phyloP scores from a whole-genome alignment of 306 rosid genomes.

The Quercus variabilis region DNA sequence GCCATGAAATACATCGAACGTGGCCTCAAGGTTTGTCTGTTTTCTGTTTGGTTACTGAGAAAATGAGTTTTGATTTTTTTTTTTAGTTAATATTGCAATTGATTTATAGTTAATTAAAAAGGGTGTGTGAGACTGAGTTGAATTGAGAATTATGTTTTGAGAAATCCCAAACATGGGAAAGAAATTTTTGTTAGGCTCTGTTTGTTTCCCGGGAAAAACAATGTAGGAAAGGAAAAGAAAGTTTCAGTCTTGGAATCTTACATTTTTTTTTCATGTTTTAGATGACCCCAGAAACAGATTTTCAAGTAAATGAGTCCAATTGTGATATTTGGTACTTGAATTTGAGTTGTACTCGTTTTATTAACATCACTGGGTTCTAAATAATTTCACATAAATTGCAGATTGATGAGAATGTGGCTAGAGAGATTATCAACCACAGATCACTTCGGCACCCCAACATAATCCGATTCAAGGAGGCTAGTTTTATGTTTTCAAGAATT shows the following conservation, averaged over 20 bases:
- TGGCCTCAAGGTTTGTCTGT: slow-evolving; percentile 42
- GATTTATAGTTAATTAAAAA: neutral
- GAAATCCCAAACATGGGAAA: slow-evolving; percentile 12
- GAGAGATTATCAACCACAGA: slow-evolving; percentile 68
- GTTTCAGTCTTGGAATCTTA: neutral
- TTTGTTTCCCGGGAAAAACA: slow-evolving; percentile 1
- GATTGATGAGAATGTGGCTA: slow-evolving; percentile 73
- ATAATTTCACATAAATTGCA: slow-evolving; percentile 15
- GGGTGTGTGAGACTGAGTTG: neutral
- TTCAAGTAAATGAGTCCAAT: neutral
- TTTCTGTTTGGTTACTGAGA: neutral
- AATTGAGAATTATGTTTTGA: slow-evolving; percentile 13
- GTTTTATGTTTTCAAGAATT: neutral
- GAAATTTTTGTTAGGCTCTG: slow-evolving; percentile 1
- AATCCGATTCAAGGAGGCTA: slow-evolving; percentile 67
- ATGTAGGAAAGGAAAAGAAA: slow-evolving; percentile 5
- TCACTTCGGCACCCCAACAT: slow-evolving; percentile 67
- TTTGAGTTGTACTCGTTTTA: slow-evolving; percentile 9
- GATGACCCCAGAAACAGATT: slow-evolving; percentile 14
- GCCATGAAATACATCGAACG: slow-evolving; percentile 79
- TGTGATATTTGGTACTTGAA: neutral
- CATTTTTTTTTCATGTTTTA: neutral
- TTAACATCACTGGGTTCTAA: slow-evolving; percentile 2
- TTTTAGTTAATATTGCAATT: slow-evolving; percentile 4
- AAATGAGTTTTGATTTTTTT: slow-evolving; percentile 5